Evolutionary conservation across 2,329 filamentous ascomycete genomes (phyloP), one percentile per base, ranked within the genome.

Genomic region (Hypoxylon rubiginosum): DNA sequence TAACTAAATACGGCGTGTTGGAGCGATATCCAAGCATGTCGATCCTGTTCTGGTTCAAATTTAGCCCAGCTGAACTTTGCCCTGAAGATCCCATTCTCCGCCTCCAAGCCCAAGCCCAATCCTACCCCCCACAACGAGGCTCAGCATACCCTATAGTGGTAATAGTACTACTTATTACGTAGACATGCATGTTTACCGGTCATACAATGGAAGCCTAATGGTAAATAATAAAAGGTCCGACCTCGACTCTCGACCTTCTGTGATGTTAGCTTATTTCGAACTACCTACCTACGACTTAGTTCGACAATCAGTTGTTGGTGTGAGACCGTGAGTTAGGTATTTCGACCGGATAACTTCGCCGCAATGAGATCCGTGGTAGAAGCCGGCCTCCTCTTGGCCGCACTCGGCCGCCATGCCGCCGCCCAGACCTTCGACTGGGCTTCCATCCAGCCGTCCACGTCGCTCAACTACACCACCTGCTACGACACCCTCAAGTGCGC

Each of bases 391-490:
- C 32, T 69, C 7, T 11, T 64, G 36, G 59, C 52, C 19, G 21
- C 49, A 17, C 39, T 58, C 30, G 43, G 66, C 36, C 56, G n/a
- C 5, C 55, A 52, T 28, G 56, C 52, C 15, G 39, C 49, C 17
- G 67, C 61, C 11, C 55, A 58, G 24, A 41, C 43, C 39, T 82
- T 82, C 65, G 66, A 81, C 64, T 82, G 81, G 81, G 28, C 66
- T 1, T 46, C 65, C 26, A 69, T 83, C 58, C 73, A 63, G 4
- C 79, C 82, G 1, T 76, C 75, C 3, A 50, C 66, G 10, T 69
- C 78, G 34, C 73, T 84, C 26, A 66, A 74, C 2, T 84, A 80
- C 63, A 77, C 80, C 36, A 67, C 71, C 3, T 85, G 82, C 74
- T 83, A 82, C 73, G 68, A 70, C 6, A 71, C 58, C 1, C 76